Conservation (phyloP, 768 basidiomycete genomes). For the Trametes cingulata region DNA sequence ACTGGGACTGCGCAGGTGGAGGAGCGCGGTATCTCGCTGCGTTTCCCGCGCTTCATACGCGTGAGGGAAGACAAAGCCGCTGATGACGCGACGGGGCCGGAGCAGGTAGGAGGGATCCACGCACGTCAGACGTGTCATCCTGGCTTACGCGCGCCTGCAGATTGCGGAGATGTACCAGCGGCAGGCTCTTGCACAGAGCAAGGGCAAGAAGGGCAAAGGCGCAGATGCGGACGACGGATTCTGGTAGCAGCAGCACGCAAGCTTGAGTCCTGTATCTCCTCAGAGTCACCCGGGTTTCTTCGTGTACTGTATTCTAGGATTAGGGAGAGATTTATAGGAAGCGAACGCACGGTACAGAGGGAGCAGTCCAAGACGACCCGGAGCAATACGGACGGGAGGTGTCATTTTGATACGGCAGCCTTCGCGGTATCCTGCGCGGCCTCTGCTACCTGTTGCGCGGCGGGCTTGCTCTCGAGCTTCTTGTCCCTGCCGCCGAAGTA, state of each 20-base stretch:
- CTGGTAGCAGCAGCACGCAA: conserved; percentile 48
- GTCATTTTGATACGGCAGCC: conserved; percentile 28
- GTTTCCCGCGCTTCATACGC: conserved; percentile 94
- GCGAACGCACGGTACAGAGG: neutral
- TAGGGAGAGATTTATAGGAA: conserved; percentile 11
- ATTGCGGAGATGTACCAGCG: conserved; percentile 93
- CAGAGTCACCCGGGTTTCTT: neutral
- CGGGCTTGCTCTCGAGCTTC: conserved; percentile 36
- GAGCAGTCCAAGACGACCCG: neutral
- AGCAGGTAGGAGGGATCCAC: conserved; percentile 60
- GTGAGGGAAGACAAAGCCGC: conserved; percentile 91
- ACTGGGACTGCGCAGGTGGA: conserved; percentile 57
- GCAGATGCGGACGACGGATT: conserved; percentile 74
- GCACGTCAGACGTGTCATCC: conserved; percentile 4
- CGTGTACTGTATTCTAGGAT: conserved; percentile 8
- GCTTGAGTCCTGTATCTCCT: neutral
- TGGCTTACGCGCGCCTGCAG: conserved; percentile 39
- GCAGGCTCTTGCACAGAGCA: conserved; percentile 80
- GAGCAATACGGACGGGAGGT: neutral
- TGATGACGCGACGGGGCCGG: conserved; percentile 90
- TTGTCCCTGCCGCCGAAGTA: conserved; percentile 83
- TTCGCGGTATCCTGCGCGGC: conserved; percentile 44
- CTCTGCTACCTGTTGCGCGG: conserved; percentile 47
- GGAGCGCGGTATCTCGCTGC: conserved; percentile 89
- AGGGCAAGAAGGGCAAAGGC: conserved; percentile 66